Evolutionary conservation across 306 rosid genomes (phyloP).

Genomic region (Rosa lucieae): DNA sequence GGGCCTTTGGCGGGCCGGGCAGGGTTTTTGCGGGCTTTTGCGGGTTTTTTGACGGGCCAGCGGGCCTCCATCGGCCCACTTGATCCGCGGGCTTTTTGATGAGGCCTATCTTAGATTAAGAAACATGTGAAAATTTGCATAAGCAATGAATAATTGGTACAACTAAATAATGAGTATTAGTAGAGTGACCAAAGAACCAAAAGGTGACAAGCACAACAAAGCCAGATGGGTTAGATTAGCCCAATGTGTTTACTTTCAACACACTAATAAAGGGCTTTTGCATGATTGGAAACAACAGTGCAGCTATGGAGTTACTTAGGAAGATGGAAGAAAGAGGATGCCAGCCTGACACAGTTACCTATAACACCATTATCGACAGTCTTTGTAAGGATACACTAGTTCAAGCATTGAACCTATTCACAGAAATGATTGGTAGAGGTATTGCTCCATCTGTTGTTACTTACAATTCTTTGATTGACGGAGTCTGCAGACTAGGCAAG

Average conservation of each 20-base stretch:
- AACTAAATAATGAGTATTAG: not conserved
- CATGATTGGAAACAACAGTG: slow-evolving; percentile 12
- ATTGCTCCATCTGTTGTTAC: not conserved
- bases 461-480: not conserved
- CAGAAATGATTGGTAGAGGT: slow-evolving; percentile 20
- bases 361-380: slow-evolving; percentile 30
- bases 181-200: slow-evolving; percentile 42
- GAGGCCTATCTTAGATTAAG: not conserved
- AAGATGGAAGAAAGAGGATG: slow-evolving; percentile 26
- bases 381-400: slow-evolving; percentile 28
- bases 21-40: too few species aligned
- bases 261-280: slow-evolving; percentile 37
- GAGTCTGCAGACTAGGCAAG: not conserved
- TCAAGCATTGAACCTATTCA: slow-evolving; percentile 28
- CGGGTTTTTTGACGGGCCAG: too few species aligned
- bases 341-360: slow-evolving; percentile 18
- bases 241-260: slow-evolving; percentile 21
- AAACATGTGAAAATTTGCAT: not conserved
- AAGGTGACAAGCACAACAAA: slow-evolving; percentile 33
- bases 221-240: slow-evolving; percentile 32
- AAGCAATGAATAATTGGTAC: not conserved
- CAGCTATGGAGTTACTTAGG: slow-evolving; percentile 15
- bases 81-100: too few species aligned
- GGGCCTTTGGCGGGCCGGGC: too few species aligned
- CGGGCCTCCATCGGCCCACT: too few species aligned